These are phyloP conservation scores for Colletotrichum sp. DNA, from an alignment of 2,329 filamentous ascomycete species.

Conservation along the genomic window DNA sequence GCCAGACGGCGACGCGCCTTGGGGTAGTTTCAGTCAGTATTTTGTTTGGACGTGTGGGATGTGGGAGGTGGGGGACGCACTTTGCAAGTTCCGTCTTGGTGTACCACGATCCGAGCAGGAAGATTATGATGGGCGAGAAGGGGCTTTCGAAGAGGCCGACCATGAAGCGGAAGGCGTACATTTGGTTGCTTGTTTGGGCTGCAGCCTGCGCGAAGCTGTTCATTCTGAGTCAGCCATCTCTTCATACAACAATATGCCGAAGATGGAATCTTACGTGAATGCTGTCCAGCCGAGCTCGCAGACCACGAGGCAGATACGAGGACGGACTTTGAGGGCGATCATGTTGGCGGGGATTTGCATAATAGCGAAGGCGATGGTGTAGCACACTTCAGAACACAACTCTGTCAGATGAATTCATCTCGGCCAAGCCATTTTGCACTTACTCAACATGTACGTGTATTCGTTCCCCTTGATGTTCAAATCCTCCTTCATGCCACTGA, in stretches of 20 bases:
- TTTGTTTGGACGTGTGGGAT: no score
- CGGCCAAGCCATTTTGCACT: background rate
- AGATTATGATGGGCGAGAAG: slow-evolving; percentile 33
- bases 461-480: background rate
- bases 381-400: background rate
- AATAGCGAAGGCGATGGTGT: slow-evolving; percentile 64
- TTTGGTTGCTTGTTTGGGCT: slow-evolving; percentile 17
- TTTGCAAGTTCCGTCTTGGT: slow-evolving; percentile 32
- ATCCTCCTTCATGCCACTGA: slow-evolving; percentile 1
- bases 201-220: background rate
- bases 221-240: background rate
- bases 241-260: background rate
- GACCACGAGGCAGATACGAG: slow-evolving; percentile 66
- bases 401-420: background rate
- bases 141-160: slow-evolving; percentile 34
- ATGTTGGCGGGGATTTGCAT: slow-evolving; percentile 72
- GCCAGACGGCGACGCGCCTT: slow-evolving; percentile 27
- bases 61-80: background rate
- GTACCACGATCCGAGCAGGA: slow-evolving; percentile 34
- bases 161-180: slow-evolving; percentile 36
- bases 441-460: slow-evolving; percentile 8
- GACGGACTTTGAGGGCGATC: slow-evolving; percentile 65
- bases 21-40: background rate
- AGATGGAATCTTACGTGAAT: background rate
- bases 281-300: slow-evolving; percentile 25